Conservation (phyloP, 768 basidiomycete species). For the Lactifluus piperatus region DNA sequence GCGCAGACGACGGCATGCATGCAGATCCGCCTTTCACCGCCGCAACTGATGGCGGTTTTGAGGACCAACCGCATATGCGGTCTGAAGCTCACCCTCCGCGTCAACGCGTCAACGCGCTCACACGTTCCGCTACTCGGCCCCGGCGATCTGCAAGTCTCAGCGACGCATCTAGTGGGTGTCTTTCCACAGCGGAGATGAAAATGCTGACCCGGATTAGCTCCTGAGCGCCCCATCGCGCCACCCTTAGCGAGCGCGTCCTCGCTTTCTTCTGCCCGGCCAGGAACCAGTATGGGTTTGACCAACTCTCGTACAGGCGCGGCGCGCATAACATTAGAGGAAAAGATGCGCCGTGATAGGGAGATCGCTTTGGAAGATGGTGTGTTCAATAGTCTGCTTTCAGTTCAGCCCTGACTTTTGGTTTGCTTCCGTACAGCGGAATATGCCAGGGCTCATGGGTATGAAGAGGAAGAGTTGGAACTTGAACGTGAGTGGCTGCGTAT, state of each 20-base stretch:
- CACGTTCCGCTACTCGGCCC: conserved; percentile 43
- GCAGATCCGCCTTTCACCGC: conserved; percentile 25
- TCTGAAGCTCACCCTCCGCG: conserved; percentile 21
- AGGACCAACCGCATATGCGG: conserved; percentile 3
- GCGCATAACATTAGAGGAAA: conserved; percentile 40
- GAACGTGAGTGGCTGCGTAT: conserved; percentile 31
- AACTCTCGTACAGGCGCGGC: conserved; percentile 28
- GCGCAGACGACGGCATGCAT: conserved; percentile 33
- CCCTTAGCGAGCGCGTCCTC: conserved; percentile 6
- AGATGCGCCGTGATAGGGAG: conserved; percentile 28
- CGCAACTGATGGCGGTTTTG: conserved; percentile 36
- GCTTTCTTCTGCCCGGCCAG: conserved; percentile 30
- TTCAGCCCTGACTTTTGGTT: not conserved
- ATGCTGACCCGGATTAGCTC: conserved; percentile 1
- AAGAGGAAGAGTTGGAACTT: conserved; percentile 29
- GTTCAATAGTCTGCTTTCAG: conserved; percentile 24
- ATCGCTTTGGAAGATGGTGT: conserved; percentile 37
- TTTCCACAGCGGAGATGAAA: not conserved
- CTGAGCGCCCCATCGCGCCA: conserved; percentile 6
- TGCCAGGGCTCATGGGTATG: conserved; percentile 25
- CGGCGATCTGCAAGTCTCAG: conserved; percentile 74
- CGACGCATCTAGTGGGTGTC: conserved; percentile 42
- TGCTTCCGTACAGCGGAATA: not conserved
- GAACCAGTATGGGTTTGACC: conserved; percentile 33
- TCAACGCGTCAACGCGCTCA: conserved; percentile 25